Evolutionary conservation across 257 asterid genomes (phyloP), one percentile per base, ranked within the genome.

Genomic region (Solanum piurae): DNA sequence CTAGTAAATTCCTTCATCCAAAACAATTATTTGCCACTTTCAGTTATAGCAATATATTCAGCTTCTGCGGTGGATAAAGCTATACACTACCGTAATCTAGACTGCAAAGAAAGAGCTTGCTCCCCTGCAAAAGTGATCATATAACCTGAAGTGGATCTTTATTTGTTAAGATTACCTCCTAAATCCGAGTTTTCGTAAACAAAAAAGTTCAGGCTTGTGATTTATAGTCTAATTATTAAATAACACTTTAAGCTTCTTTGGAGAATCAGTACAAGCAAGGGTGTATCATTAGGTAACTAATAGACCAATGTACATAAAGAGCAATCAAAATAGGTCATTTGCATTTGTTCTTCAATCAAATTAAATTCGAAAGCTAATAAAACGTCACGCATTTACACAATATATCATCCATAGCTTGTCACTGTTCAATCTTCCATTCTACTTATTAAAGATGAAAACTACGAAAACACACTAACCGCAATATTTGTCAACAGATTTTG

Each of bases 391-490:
- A 21, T 9, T 75, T 10, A 75, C 9, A 12, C 13, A 38, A 7
- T 76, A 38, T 23, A 76, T 38, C 58, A 12, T 21, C 33, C 1
- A 12, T 42, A n/a, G 14, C 34, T 21, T 74, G 52, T 37, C 52
- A 74, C 49, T 74, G 18, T 21, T 68, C 83, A 23, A 37, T 37
- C 55, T 23, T 37, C n/a, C 33, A 75, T 75, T 75, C 55, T 11
- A 75, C 46, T 31, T 5, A 46, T 46, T 46, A 46, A 46, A 49
- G 2, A 14, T 13, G 21, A 49, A 14, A 49, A 49, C 18, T 49
- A 49, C 7, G 8, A 49, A 49, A 49, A 49, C 58, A 49, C 85
- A 87, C 94, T 91, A 40, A 96, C 99, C 98, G 87, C 88, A 91
- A 88, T 92, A 92, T 87, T 83, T 91, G 27, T 90, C 87, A 49